Conservation (phyloP, 164 flowering plant genomes). For the Kalanchoe fedtschenkoi region DNA sequence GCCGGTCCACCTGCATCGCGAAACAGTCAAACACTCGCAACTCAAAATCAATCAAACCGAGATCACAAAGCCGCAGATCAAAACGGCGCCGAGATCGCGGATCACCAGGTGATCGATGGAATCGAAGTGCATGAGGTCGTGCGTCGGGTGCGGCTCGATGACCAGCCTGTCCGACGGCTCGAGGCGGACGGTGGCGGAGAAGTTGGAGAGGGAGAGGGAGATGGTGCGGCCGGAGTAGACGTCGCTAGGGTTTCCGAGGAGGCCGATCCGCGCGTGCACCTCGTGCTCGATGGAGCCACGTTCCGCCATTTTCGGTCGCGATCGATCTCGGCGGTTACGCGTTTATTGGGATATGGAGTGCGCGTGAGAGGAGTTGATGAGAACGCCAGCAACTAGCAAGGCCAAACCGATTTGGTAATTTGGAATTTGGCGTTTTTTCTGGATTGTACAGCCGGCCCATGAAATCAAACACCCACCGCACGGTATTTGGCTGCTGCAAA, state of each 20-base stretch:
- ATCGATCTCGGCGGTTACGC: neutral
- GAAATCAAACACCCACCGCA: too few species aligned
- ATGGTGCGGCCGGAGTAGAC: slow-evolving; percentile 77
- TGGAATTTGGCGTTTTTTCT: too few species aligned
- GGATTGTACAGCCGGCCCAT: too few species aligned
- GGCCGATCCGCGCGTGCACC: slow-evolving; percentile 62
- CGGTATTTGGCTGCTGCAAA: too few species aligned
- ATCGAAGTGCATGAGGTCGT: slow-evolving; percentile 66
- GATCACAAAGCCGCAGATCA: neutral
- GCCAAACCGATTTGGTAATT: too few species aligned
- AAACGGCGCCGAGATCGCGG: neutral
- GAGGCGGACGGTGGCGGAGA: slow-evolving; percentile 67
- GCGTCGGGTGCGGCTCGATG: slow-evolving; percentile 66
- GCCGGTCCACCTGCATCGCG: slow-evolving; percentile 45
- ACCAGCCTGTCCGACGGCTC: slow-evolving; percentile 58
- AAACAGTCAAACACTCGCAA: neutral
- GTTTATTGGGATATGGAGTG: neutral
- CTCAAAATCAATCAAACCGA: neutral
- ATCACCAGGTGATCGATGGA: slow-evolving; percentile 49
- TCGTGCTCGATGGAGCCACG: slow-evolving; percentile 42
- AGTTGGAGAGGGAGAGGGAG: slow-evolving; percentile 64
- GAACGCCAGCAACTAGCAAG: too few species aligned
- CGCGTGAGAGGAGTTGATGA: neutral
- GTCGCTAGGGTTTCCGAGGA: slow-evolving; percentile 89
- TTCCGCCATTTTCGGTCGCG: neutral